Percentiles rank a stretch among this genome's conserved stretches.
Conservation (phyloP, 371 early-diverging fungal species). For the Mucor mucedo region DNA sequence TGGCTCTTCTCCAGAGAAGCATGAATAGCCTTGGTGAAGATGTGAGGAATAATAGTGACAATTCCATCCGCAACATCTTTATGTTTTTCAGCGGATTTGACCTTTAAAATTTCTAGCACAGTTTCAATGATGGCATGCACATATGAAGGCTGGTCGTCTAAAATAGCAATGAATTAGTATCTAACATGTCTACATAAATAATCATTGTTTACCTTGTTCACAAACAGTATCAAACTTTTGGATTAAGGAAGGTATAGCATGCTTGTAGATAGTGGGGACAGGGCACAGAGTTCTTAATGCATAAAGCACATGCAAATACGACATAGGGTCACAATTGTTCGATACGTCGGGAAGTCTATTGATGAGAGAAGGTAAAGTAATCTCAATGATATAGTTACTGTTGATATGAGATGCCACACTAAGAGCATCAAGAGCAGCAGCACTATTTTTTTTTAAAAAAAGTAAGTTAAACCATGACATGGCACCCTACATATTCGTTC, state of each 20-base stretch:
- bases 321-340: conserved; percentile 14
- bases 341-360: conserved; percentile 31
- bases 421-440: conserved; percentile 40
- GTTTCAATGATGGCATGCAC: conserved; percentile 50
- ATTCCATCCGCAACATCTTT: conserved; percentile 54
- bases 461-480: neutral
- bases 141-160: conserved; percentile 40
- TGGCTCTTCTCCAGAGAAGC: conserved; percentile 40
- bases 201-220: conserved; percentile 27
- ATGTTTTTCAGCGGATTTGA: conserved; percentile 49
- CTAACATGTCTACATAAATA: no score
- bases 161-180: neutral
- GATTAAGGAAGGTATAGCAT: conserved; percentile 33
- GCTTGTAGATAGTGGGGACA: conserved; percentile 35
- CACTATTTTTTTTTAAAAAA: conserved; percentile 3
- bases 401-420: conserved; percentile 28
- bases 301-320: conserved; percentile 27
- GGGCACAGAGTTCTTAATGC: conserved; percentile 37
- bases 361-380: conserved; percentile 44
- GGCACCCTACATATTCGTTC: no score
- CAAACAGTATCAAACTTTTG: conserved; percentile 45
- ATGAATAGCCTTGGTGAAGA: conserved; percentile 50
- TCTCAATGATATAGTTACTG: conserved; percentile 33
- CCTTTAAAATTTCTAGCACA: conserved; percentile 46
- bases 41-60: conserved; percentile 47